Evolutionary conservation across 805 yeast species (phyloP), one percentile per base, ranked within the genome.

Genomic region (Candida parachauliodes): DNA sequence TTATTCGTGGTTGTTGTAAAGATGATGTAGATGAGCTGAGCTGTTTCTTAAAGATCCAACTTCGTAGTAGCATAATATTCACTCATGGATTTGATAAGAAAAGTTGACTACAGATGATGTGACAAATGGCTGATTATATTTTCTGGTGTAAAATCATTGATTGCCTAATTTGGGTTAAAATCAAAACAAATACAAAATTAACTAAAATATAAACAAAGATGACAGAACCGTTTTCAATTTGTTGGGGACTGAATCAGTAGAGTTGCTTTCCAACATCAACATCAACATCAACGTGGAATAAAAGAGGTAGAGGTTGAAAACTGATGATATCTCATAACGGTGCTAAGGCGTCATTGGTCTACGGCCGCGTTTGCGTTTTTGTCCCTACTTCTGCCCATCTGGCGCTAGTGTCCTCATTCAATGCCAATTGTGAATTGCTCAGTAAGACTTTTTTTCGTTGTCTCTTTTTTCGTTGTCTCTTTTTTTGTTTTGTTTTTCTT

Each of bases 1-100:
- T 87, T 21, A 83, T 60, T 24, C 88, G 57, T 6, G 83, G 85
- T 33, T 51, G 46, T 49, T 74, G 74, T 28, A 32, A n/a, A 4
- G 12, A 18, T n/a, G 25, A 8, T 25, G 28, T 17, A 14, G 8
- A 19, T 10, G 33, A 15, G 12, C 34, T 31, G 15, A 23, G 14
- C 4, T 18, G 36, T 11, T 32, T 28, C 15, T 12, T 12, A 18
- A 20, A 10, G 10, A 30, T 10, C 12, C 8, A 9, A 10, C 16
- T 30, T 30, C 33, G 33, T 30, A 30, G 33, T 18, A 30, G 10
- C 24, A 27, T 27, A 21, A 8, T 21, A 21, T n/a, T n/a, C n/a
- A n/a, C n/a, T n/a, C n/a, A n/a, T n/a, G n/a, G n/a, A n/a, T n/a
- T n/a, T n/a, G n/a, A n/a, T n/a, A n/a, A n/a, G n/a, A n/a, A n/a